These are phyloP conservation scores for Candida freyschussii DNA, from an alignment of 1,139 yeast genomes.

Conservation along the genomic window DNA sequence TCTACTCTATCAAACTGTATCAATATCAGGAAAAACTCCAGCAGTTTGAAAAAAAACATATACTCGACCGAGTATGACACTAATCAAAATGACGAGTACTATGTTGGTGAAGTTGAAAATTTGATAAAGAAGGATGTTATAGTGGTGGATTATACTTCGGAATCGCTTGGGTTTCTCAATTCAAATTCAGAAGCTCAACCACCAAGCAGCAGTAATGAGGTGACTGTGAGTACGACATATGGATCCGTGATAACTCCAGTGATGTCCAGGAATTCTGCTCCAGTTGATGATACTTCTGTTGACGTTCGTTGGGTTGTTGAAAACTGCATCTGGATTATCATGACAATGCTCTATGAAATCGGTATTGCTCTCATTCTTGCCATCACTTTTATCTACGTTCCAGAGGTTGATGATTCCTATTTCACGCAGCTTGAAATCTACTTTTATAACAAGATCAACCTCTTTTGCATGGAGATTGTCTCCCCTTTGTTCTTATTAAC, in stretches of 20 bases:
- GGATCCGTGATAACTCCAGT: slow-evolving; percentile 13
- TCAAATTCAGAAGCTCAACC: slow-evolving; percentile 2
- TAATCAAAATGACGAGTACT: not conserved
- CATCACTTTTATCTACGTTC: slow-evolving; percentile 24
- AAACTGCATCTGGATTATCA: slow-evolving; percentile 12
- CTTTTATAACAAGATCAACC: slow-evolving; percentile 18
- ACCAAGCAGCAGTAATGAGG: slow-evolving; percentile 1
- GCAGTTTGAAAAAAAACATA: slow-evolving; percentile 17
- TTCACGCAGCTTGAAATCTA: slow-evolving; percentile 18
- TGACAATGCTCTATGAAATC: slow-evolving; percentile 18
- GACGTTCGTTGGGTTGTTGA: slow-evolving; percentile 13
- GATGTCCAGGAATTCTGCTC: slow-evolving; percentile 10
- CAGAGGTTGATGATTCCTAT: slow-evolving; percentile 14
- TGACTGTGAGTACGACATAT: slow-evolving; percentile 1
- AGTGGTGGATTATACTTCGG: slow-evolving; percentile 3
- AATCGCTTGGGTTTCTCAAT: slow-evolving; percentile 5
- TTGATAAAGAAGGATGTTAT: slow-evolving; percentile 7
- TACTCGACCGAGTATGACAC: slow-evolving; percentile 13
- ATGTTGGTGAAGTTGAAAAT: slow-evolving; percentile 2
- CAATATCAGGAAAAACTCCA: slow-evolving; percentile 21
- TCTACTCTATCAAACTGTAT: slow-evolving; percentile 23
- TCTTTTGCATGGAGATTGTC: slow-evolving; percentile 17
- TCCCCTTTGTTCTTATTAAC: slow-evolving; percentile 17
- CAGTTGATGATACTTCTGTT: slow-evolving; percentile 1
- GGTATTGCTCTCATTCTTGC: slow-evolving; percentile 21